Conservation (phyloP, 2,329 filamentous ascomycete species). For the Rachicladosporium sp. region DNA sequence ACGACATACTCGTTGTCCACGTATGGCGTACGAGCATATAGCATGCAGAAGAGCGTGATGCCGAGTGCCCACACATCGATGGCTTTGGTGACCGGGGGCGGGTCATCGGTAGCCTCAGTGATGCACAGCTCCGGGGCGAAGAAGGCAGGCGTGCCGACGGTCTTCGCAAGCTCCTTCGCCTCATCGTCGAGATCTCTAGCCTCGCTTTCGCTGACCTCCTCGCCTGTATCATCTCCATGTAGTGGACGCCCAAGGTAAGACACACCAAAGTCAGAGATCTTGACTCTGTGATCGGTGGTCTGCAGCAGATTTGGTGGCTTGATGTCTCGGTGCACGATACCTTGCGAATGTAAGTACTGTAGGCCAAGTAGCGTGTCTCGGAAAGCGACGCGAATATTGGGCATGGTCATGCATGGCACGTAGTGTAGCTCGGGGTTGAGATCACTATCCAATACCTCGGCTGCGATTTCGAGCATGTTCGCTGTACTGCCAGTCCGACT, state of each 20-base stretch:
- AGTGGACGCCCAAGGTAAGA: constrained; percentile 90
- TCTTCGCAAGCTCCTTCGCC: constrained; percentile 92
- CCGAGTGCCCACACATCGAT: constrained; percentile 97
- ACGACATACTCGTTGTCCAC: constrained; percentile 85
- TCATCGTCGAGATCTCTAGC: constrained; percentile 71
- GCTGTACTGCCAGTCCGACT: constrained; percentile 34
- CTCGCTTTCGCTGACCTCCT: constrained; percentile 61
- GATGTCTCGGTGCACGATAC: constrained; percentile 40
- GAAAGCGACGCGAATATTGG: constrained; percentile 72
- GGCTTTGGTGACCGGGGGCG: constrained; percentile 73
- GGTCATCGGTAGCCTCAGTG: constrained; percentile 55
- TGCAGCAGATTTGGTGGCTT: constrained; percentile 72
- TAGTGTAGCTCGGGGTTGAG: constrained; percentile 83
- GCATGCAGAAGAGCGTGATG: constrained; percentile 88
- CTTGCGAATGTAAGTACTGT: constrained; percentile 62
- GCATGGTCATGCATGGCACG: constrained; percentile 82
- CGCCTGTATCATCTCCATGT: constrained; percentile 50
- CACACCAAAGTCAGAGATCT: constrained; percentile 97
- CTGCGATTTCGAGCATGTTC: constrained; percentile 27
- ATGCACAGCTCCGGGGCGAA: constrained; percentile 95
- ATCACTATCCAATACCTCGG: constrained; percentile 44
- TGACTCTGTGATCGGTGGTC: constrained; percentile 73
- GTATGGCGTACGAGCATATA: constrained; percentile 89
- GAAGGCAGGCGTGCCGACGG: constrained; percentile 92
- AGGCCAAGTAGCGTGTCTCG: constrained; percentile 85